Evolutionary conservation across 2,329 filamentous ascomycete species (phyloP).

Genomic region (Aspergillus melleus): DNA sequence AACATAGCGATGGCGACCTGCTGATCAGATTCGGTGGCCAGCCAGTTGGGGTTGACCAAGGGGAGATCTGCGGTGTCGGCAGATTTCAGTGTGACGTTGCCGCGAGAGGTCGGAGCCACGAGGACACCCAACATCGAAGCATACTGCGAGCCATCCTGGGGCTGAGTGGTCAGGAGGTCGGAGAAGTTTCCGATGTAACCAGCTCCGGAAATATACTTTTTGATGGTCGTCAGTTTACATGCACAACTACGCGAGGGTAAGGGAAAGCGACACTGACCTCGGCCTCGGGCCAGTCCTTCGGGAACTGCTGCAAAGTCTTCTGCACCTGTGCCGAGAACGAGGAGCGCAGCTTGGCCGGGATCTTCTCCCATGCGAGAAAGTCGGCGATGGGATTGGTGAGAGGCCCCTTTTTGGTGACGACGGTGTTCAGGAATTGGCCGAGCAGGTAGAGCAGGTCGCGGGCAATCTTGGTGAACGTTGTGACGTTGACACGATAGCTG

Average conservation of each 20-base stretch:
- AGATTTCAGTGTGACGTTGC: slow-evolving; percentile 43
- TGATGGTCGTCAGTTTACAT: not conserved
- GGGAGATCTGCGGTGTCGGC: slow-evolving; percentile 35
- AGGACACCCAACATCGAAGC: slow-evolving; percentile 25
- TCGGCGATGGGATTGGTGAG: slow-evolving; percentile 27
- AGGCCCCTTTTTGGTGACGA: slow-evolving; percentile 19
- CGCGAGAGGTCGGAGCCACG: slow-evolving; percentile 42
- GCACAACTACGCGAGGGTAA: not conserved
- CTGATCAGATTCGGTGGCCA: slow-evolving; percentile 42
- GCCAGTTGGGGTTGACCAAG: slow-evolving; percentile 50
- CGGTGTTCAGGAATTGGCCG: slow-evolving; percentile 9
- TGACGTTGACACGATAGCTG: slow-evolving; percentile 27
- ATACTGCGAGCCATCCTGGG: slow-evolving; percentile 26
- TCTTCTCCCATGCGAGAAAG: slow-evolving; percentile 35
- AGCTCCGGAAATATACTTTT: slow-evolving; percentile 26
- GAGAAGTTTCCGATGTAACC: slow-evolving; percentile 27
- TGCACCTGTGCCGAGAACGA: slow-evolving; percentile 19
- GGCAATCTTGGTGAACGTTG: slow-evolving; percentile 24
- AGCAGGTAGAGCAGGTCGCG: slow-evolving; percentile 16
- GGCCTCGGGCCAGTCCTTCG: slow-evolving; percentile 39
- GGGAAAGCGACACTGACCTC: slow-evolving; percentile 21
- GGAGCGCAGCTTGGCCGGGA: slow-evolving; percentile 23
- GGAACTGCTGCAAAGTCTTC: slow-evolving; percentile 23
- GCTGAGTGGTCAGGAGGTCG: slow-evolving; percentile 18
- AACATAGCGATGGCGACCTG: slow-evolving; percentile 47